Percentiles rank a stretch among this genome's conserved stretches.
These are phyloP conservation scores for Nyctanthes arbortristis DNA, from an alignment of 257 asterid genomes.

Conservation along the genomic window DNA sequence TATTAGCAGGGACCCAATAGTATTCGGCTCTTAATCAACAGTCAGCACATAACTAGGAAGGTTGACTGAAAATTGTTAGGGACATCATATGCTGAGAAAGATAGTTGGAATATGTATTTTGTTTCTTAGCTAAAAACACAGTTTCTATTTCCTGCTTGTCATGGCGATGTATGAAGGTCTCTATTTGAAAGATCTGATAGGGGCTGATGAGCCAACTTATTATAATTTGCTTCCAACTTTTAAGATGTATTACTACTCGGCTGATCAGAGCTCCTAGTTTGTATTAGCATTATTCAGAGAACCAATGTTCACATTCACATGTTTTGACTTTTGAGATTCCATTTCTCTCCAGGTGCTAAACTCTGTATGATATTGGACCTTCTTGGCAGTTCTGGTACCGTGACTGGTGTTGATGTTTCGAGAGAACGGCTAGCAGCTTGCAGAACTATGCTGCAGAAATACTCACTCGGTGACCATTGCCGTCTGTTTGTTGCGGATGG, in stretches of 20 bases:
- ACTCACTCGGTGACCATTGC: constrained; percentile 69
- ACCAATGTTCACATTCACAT: too few species aligned
- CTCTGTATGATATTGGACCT: constrained; percentile 88
- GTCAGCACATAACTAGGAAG: not conserved
- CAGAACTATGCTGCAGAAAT: constrained; percentile 82
- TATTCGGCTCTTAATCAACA: not conserved
- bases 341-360: constrained; percentile 75
- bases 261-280: not conserved
- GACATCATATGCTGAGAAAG: not conserved
- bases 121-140: not conserved
- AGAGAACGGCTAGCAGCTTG: constrained; percentile 93
- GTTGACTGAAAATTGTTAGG: not conserved
- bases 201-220: not conserved
- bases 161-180: not conserved
- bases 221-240: not conserved
- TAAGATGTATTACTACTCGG: not conserved
- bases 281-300: not conserved
- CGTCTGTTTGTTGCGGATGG: constrained; percentile 98
- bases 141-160: not conserved
- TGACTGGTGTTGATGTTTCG: constrained; percentile 87
- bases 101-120: not conserved
- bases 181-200: not conserved
- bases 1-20: not conserved
- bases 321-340: constrained; percentile 8
- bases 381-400: constrained; percentile 83